These are phyloP conservation scores for Incumbomyces delicatus DNA, from an alignment of 2,329 filamentous ascomycete species.

Conservation along the genomic window DNA sequence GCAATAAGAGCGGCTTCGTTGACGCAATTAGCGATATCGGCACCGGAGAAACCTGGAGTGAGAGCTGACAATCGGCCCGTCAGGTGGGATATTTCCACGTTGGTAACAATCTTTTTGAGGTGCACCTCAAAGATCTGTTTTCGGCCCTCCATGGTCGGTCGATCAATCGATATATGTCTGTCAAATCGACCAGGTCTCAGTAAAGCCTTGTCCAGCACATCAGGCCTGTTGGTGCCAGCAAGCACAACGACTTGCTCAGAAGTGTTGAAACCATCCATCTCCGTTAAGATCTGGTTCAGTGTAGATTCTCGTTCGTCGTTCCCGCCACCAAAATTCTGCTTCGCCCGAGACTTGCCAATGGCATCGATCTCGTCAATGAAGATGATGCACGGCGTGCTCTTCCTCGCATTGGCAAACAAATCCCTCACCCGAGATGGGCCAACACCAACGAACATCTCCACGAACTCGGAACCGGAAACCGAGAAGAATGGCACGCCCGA, in stretches of 20 bases:
- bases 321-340: constrained; percentile 74
- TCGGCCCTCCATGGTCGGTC: constrained; percentile 90
- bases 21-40: constrained; percentile 96
- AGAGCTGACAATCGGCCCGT: constrained; percentile 82
- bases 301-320: constrained; percentile 97
- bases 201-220: constrained; percentile 87
- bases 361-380: constrained; percentile 99
- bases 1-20: constrained; percentile 96
- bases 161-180: constrained; percentile 88
- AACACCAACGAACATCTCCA: constrained; percentile 99
- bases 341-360: constrained; percentile 81
- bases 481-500: constrained; percentile 96
- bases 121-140: constrained; percentile 96
- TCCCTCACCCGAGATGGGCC: constrained; percentile 92
- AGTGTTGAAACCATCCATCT: constrained; percentile 99
- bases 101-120: constrained; percentile 85
- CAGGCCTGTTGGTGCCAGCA: constrained; percentile 90
- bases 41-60: constrained; percentile 92
- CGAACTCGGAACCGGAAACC: constrained; percentile 96
- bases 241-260: constrained; percentile 92
- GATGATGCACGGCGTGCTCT: constrained; percentile 96
- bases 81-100: constrained; percentile 78
- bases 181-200: constrained; percentile 97
- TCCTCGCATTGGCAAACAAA: constrained; percentile 85
- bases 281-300: constrained; percentile 93